Conservation (phyloP, 2,329 filamentous ascomycete species). For the Trichoderma semiorbis region DNA sequence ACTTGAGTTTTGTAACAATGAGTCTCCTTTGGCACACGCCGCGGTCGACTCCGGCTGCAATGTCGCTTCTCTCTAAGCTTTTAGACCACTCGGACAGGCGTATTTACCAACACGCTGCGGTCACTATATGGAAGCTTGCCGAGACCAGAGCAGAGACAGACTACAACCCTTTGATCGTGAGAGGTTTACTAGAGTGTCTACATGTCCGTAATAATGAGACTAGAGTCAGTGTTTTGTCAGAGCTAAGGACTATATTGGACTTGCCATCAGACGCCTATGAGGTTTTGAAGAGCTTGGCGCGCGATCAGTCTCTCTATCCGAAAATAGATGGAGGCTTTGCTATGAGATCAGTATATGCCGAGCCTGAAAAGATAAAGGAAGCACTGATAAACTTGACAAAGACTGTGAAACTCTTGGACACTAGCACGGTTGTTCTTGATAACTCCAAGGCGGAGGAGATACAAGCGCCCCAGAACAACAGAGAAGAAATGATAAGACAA, state of each 20-base stretch:
- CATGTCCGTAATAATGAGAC: background rate
- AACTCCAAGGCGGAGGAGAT: background rate
- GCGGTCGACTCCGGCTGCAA: background rate
- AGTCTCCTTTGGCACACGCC: background rate
- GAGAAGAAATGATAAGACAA: background rate
- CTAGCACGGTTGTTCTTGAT: background rate
- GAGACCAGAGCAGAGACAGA: background rate
- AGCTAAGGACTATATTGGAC: background rate
- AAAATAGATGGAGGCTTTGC: background rate
- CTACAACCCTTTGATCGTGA: background rate
- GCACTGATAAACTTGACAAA: background rate
- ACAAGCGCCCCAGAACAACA: background rate
- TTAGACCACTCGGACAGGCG: background rate
- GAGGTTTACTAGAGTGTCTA: background rate
- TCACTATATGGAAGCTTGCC: background rate
- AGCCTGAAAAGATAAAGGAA: background rate
- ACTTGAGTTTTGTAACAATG: background rate
- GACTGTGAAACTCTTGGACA: background rate
- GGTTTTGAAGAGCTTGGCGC: background rate
- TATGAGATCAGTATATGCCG: background rate
- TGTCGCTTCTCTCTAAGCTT: background rate
- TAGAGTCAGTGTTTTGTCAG: background rate
- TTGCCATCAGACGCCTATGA: background rate
- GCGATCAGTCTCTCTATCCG: background rate
- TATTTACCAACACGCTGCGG: background rate